Evolutionary conservation across 2,329 filamentous ascomycete species (phyloP).

Genomic region (Neofusicoccum sp.): DNA sequence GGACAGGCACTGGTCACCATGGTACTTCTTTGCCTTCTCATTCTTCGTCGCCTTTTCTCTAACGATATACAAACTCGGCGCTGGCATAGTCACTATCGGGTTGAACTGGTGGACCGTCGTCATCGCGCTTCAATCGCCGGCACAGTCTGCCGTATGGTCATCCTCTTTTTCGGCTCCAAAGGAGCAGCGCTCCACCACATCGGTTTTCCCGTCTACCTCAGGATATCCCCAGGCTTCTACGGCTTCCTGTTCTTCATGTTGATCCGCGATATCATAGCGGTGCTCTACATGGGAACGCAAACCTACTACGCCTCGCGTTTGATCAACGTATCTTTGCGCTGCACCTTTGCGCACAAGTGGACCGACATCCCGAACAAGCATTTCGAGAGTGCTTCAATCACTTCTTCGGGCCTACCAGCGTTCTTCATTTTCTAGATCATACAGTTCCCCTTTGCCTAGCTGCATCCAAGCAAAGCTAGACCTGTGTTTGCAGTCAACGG

Average conservation of each 20-base stretch:
- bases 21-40: conserved; percentile 35
- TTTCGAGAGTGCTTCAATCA: conserved; percentile 39
- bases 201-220: conserved; percentile 37
- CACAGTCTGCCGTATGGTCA: conserved; percentile 30
- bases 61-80: conserved; percentile 35
- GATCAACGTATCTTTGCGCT: conserved; percentile 27
- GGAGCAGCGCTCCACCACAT: conserved; percentile 37
- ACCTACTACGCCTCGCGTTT: conserved; percentile 25
- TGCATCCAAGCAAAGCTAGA: not conserved
- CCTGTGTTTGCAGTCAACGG: not conserved
- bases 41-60: conserved; percentile 35
- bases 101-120: conserved; percentile 36
- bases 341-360: conserved; percentile 36
- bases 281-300: conserved; percentile 2
- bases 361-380: conserved; percentile 41
- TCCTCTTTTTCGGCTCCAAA: conserved; percentile 37
- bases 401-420: conserved; percentile 37
- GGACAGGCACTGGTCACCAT: conserved; percentile 23
- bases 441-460: conserved; percentile 35
- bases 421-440: conserved; percentile 31
- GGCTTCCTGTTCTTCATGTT: not conserved
- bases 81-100: conserved; percentile 31
- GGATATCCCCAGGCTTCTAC: conserved; percentile 29
- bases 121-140: conserved; percentile 32
- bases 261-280: not conserved